Percentiles rank a stretch among this genome's conserved stretches.
These are phyloP conservation scores for Candida schatavii DNA, from an alignment of 805 yeast species.

Conservation along the genomic window DNA sequence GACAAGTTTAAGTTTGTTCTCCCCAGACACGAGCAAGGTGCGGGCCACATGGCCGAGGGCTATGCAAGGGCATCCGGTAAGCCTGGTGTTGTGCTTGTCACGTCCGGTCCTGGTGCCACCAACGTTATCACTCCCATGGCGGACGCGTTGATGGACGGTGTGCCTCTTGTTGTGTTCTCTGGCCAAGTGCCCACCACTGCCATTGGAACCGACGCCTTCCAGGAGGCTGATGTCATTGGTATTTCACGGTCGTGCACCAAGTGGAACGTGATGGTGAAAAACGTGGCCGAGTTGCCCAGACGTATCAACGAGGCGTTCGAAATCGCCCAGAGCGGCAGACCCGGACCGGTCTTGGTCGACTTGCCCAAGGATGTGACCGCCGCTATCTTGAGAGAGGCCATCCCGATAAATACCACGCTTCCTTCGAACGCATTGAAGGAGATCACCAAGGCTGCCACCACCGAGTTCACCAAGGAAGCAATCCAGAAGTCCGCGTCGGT, in stretches of 20 bases:
- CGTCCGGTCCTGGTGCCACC: slow-evolving; percentile 99
- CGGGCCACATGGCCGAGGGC: slow-evolving; percentile 99
- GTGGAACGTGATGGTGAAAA: slow-evolving; percentile 98
- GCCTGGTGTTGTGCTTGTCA: slow-evolving; percentile 96
- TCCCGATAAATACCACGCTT: slow-evolving; percentile 75
- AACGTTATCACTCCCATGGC: slow-evolving; percentile 98
- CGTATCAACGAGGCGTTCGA: slow-evolving; percentile 97
- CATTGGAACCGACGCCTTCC: slow-evolving; percentile 98
- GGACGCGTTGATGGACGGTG: slow-evolving; percentile 96
- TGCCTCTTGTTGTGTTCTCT: slow-evolving; percentile 92
- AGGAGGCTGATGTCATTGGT: slow-evolving; percentile 97
- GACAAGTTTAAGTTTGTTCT: slow-evolving; percentile 83
- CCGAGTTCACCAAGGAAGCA: slow-evolving; percentile 71
- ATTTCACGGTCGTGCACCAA: slow-evolving; percentile 96
- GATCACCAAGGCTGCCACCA: slow-evolving; percentile 66
- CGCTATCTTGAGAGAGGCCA: slow-evolving; percentile 78
- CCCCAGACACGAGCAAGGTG: slow-evolving; percentile 98
- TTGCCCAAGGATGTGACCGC: slow-evolving; percentile 98
- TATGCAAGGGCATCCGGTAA: slow-evolving; percentile 94
- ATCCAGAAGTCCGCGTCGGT: slow-evolving; percentile 74
- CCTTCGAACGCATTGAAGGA: slow-evolving; percentile 71
- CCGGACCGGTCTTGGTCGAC: slow-evolving; percentile 97
- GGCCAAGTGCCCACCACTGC: slow-evolving; percentile 97
- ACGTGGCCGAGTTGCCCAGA: slow-evolving; percentile 89
- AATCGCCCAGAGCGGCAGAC: slow-evolving; percentile 93